phyloP scores from a whole-genome alignment of 129 eudicot species.

The Erigeron canadensis region DNA sequence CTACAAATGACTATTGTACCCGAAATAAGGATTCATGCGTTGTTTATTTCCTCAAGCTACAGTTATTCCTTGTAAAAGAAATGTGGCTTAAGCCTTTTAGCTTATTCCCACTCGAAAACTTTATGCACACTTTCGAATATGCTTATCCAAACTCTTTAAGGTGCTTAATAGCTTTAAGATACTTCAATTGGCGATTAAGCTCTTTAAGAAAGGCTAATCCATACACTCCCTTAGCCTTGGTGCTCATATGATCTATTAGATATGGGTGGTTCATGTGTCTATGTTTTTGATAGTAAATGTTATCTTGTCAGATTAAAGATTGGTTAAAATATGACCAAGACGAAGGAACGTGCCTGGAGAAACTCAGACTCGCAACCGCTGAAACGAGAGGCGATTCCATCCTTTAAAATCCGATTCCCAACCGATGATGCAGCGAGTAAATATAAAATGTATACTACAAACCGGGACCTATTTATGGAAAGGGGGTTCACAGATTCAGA shows the following conservation, averaged over 20 bases:
- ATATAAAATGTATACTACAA: neutral
- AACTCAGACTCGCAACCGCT: neutral
- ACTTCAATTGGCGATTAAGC: too few relatives aligned
- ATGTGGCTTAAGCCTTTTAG: too few relatives aligned
- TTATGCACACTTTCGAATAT: too few relatives aligned
- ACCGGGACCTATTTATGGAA: neutral
- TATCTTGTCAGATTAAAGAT: neutral
- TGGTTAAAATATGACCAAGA: neutral
- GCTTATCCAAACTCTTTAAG: too few relatives aligned
- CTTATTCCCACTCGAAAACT: too few relatives aligned
- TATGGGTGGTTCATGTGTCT: constrained; percentile 2
- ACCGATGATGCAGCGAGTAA: neutral
- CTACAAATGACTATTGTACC: too few relatives aligned
- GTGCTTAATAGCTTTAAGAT: too few relatives aligned
- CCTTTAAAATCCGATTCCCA: too few relatives aligned
- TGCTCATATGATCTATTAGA: neutral
- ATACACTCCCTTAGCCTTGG: neutral
- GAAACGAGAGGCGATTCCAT: neutral
- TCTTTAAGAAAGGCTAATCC: too few relatives aligned
- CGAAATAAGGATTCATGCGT: too few relatives aligned
- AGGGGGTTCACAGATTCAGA: neutral
- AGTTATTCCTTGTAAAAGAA: too few relatives aligned
- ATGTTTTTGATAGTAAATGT: neutral
- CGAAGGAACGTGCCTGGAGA: constrained; percentile 13
- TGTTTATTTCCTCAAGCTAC: too few relatives aligned